A percentile compares a stretch with the other conserved stretches of the same genome.
Evolutionary conservation across 805 yeast genomes (phyloP).

Genomic region (Blastobotrys chiropterorum): DNA sequence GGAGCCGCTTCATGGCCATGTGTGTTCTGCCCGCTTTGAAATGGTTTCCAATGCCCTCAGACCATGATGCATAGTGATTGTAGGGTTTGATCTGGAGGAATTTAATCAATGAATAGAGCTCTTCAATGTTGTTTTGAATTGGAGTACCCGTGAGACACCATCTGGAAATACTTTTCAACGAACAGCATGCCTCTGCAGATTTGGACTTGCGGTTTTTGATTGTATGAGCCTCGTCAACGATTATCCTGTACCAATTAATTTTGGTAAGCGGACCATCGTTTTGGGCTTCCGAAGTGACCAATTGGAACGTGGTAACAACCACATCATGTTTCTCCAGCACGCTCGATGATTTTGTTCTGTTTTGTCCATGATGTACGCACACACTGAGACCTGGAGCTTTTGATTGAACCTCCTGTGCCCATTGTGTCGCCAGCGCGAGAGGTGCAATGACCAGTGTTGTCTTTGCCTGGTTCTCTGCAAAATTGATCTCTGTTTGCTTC

Average conservation of each 20-base stretch:
- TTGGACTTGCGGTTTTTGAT: constrained; percentile 48
- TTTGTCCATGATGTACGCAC: constrained; percentile 30
- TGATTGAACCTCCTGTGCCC: constrained; percentile 34
- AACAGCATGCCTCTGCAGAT: constrained; percentile 41
- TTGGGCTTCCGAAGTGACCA: constrained; percentile 28
- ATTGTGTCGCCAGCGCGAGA: constrained; percentile 37
- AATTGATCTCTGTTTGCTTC: neutral
- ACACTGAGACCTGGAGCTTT: constrained; percentile 35
- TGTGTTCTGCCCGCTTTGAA: constrained; percentile 18
- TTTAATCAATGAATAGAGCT: constrained; percentile 44
- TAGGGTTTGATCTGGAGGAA: constrained; percentile 33
- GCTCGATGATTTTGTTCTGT: constrained; percentile 16
- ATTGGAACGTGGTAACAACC: constrained; percentile 31
- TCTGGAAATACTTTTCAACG: constrained; percentile 38
- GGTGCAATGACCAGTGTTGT: constrained; percentile 40
- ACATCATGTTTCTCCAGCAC: constrained; percentile 29
- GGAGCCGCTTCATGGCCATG: constrained; percentile 23
- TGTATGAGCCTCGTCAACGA: constrained; percentile 60
- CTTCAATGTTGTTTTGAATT: constrained; percentile 49
- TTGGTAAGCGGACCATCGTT: constrained; percentile 24
- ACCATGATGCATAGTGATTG: constrained; percentile 20
- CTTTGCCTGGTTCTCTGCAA: neutral
- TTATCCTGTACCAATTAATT: constrained; percentile 44
- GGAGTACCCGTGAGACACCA: constrained; percentile 67
- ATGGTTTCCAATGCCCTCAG: constrained; percentile 24